These are phyloP conservation scores for Paraphaeosphaeria minitans DNA, from an alignment of 2,329 filamentous ascomycete species.

Conservation along the genomic window DNA sequence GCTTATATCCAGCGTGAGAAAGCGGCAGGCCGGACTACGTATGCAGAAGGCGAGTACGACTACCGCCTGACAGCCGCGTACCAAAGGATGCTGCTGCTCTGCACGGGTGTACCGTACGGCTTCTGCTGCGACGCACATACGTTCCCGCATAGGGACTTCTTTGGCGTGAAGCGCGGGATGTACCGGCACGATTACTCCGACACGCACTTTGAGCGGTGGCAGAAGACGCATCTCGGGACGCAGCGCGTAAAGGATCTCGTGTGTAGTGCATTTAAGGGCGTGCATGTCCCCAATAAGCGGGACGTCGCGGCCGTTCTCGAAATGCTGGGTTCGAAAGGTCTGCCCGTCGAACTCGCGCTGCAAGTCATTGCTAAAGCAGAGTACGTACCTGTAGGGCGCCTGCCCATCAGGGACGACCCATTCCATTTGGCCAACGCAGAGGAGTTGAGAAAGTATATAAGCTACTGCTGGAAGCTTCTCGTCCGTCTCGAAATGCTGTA, in stretches of 20 bases:
- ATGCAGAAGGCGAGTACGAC: neutral
- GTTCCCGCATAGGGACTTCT: slow-evolving; percentile 6
- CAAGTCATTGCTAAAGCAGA: slow-evolving; percentile 14
- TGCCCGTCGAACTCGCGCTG: slow-evolving; percentile 17
- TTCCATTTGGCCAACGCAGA: slow-evolving; percentile 13
- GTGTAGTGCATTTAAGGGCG: neutral
- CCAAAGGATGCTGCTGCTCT: neutral
- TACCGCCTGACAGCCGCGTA: neutral
- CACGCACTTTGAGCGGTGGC: neutral
- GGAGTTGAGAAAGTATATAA: slow-evolving; percentile 17
- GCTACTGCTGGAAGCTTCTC: slow-evolving; percentile 9
- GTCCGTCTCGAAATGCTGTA: slow-evolving; percentile 1
- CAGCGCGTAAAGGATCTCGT: neutral
- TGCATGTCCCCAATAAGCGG: neutral
- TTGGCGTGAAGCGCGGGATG: neutral
- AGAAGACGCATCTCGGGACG: neutral
- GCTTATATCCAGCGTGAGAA: neutral
- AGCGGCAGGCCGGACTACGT: too few species aligned
- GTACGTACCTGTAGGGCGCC: slow-evolving; percentile 6
- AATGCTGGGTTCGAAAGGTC: slow-evolving; percentile 8
- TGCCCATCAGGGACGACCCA: slow-evolving; percentile 12
- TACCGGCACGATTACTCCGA: neutral
- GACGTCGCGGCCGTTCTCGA: slow-evolving; percentile 13
- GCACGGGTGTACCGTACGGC: slow-evolving; percentile 6
- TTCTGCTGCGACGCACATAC: neutral